Evolutionary conservation across 192 early-diverging fungal genomes (phyloP).

Genomic region (Rhizophagus clarus): DNA sequence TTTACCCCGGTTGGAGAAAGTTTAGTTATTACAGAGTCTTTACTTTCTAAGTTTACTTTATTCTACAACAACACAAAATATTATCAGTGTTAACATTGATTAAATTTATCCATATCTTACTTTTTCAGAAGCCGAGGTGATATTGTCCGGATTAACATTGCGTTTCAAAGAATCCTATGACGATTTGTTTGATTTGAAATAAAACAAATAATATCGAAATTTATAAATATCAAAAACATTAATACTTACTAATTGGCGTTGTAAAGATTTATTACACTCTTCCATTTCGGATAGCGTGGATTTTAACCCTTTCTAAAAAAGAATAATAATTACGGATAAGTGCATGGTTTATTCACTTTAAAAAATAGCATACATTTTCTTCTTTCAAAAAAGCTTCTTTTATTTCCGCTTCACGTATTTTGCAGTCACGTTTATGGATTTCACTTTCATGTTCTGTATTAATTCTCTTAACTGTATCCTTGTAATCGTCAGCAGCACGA

Average conservation of each 20-base stretch:
- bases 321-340: not conserved
- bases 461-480: constrained; percentile 1
- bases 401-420: constrained; percentile 16
- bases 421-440: constrained; percentile 22
- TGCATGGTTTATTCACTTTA: not conserved
- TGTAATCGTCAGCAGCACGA: constrained; percentile 10
- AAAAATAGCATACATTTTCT: constrained; percentile 28
- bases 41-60: not conserved
- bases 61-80: not conserved
- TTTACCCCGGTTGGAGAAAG: not conserved
- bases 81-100: not conserved
- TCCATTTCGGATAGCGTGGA: not conserved
- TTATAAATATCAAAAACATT: not conserved
- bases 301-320: constrained; percentile 4
- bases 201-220: not conserved
- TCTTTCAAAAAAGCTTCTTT: constrained; percentile 7
- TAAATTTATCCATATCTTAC: not conserved
- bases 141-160: not conserved
- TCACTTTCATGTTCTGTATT: constrained; percentile 26
- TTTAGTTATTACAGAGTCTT: not conserved
- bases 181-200: not conserved
- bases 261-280: not conserved
- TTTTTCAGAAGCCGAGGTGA: not conserved
- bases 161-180: not conserved
- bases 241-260: not conserved